phyloP scores from a whole-genome alignment of 257 asterid species.

The Anisodus acutangulus region DNA sequence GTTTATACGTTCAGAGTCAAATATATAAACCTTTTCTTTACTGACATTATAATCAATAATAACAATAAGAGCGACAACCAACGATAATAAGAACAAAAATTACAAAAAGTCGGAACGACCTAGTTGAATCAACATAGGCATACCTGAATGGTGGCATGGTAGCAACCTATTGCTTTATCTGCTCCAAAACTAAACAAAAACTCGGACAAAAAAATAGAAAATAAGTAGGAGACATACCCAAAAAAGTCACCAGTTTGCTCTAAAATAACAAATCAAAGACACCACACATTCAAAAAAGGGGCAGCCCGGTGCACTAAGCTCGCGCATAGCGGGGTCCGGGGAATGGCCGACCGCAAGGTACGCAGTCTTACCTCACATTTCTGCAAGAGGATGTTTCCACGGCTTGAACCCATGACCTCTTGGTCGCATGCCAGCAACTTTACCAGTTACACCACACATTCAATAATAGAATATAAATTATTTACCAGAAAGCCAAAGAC shows the following conservation, averaged over 20 bases:
- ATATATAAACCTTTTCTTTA: background rate
- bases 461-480: background rate
- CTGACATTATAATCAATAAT: background rate
- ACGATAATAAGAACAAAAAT: background rate
- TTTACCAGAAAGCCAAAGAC: background rate
- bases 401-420: too few relatives aligned
- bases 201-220: constrained; percentile 11
- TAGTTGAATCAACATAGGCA: background rate
- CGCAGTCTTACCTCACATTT: too few relatives aligned
- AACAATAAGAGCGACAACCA: background rate
- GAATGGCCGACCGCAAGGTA: too few relatives aligned
- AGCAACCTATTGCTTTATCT: constrained; percentile 80
- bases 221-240: constrained; percentile 22
- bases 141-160: constrained; percentile 87
- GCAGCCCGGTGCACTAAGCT: too few relatives aligned
- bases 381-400: too few relatives aligned
- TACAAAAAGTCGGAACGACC: background rate
- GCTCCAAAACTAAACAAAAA: constrained; percentile 53
- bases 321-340: too few relatives aligned
- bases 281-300: background rate
- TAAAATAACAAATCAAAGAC: background rate
- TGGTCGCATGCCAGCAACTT: too few relatives aligned
- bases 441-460: too few relatives aligned
- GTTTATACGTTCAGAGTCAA: background rate
- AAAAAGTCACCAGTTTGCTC: background rate